Evolutionary conservation across 2,329 filamentous ascomycete genomes (phyloP).

Genomic region (Basipetospora chlamydospora): DNA sequence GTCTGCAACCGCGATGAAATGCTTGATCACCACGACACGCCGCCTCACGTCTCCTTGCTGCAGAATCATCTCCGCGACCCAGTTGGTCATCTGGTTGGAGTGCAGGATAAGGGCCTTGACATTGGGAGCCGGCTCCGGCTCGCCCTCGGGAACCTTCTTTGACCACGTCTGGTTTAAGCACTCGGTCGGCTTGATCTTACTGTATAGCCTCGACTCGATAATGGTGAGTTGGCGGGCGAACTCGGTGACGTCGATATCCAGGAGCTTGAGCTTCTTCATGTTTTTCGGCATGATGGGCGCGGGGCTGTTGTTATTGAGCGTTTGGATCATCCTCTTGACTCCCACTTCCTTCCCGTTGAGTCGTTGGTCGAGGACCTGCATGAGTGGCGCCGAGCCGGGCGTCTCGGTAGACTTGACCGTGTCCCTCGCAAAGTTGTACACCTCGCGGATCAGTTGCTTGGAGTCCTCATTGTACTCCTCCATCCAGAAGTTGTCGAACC

Average conservation of each 20-base stretch:
- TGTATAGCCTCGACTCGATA: constrained; percentile 87
- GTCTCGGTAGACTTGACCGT: constrained; percentile 89
- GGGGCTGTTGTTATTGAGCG: constrained; percentile 67
- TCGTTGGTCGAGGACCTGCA: constrained; percentile 78
- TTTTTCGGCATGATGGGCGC: constrained; percentile 92
- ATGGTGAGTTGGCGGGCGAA: constrained; percentile 97
- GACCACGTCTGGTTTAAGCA: constrained; percentile 99
- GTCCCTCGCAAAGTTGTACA: constrained; percentile 82
- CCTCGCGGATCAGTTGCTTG: constrained; percentile 70
- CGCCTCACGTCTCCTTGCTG: constrained; percentile 91
- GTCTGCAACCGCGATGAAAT: constrained; percentile 92
- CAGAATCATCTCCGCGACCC: constrained; percentile 98
- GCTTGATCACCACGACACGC: constrained; percentile 92
- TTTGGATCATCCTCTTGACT: constrained; percentile 74
- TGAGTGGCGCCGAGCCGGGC: constrained; percentile 69
- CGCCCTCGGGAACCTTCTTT: constrained; percentile 74
- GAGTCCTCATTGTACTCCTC: constrained; percentile 77
- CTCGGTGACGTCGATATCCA: constrained; percentile 90
- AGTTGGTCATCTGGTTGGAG: constrained; percentile 97
- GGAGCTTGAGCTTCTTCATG: constrained; percentile 98
- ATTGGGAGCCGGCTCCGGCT: constrained; percentile 77
- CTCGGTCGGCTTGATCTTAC: constrained; percentile 90
- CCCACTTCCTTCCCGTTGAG: constrained; percentile 77
- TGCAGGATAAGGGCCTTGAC: constrained; percentile 94
- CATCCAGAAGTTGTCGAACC: constrained; percentile 99